A percentile compares a stretch with the other conserved stretches of the same genome.
phyloP scores from a whole-genome alignment of 2,329 filamentous ascomycete genomes.

The Penicillium sp. region DNA sequence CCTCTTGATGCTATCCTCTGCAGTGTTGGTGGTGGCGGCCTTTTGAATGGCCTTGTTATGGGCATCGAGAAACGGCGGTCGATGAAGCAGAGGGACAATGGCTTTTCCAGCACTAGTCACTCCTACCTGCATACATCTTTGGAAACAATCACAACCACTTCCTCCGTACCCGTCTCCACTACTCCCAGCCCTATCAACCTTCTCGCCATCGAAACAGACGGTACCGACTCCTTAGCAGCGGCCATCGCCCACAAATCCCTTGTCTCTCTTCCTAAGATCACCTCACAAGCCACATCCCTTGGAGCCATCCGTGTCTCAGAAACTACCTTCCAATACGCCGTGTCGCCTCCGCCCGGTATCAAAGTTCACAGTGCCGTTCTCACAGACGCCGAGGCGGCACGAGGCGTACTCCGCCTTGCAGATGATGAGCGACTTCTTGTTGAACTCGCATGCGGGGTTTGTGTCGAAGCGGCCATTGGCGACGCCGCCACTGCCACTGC shows the following conservation, averaged over 20 bases:
- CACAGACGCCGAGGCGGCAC: constrained; percentile 74
- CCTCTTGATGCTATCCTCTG: constrained; percentile 71
- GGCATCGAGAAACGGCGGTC: constrained; percentile 58
- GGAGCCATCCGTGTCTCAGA: constrained; percentile 72
- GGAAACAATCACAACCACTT: constrained; percentile 1
- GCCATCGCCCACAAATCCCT: constrained; percentile 56
- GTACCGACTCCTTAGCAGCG: constrained; percentile 69
- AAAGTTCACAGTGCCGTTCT: constrained; percentile 64
- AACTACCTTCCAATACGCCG: constrained; percentile 65
- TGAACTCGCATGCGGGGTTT: constrained; percentile 82
- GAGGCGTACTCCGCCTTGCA: constrained; percentile 72
- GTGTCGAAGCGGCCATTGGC: constrained; percentile 56
- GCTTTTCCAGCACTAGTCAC: constrained; percentile 10
- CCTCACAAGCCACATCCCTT: constrained; percentile 71
- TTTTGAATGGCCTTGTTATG: constrained; percentile 73
- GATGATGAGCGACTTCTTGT: constrained; percentile 81
- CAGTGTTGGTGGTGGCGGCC: constrained; percentile 76
- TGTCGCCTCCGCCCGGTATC: constrained; percentile 44
- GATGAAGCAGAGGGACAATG: constrained; percentile 28
- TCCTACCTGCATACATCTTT: constrained; percentile 14
- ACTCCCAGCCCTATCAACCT: constrained; percentile 49
- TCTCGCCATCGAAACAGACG: constrained; percentile 73
- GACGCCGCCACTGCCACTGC: constrained; percentile 22
- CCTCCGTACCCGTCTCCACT: constrained; percentile 10
- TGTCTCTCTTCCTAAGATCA: constrained; percentile 68